Conservation (phyloP, 2,329 filamentous ascomycete species). For the Trichoderma sp. region DNA sequence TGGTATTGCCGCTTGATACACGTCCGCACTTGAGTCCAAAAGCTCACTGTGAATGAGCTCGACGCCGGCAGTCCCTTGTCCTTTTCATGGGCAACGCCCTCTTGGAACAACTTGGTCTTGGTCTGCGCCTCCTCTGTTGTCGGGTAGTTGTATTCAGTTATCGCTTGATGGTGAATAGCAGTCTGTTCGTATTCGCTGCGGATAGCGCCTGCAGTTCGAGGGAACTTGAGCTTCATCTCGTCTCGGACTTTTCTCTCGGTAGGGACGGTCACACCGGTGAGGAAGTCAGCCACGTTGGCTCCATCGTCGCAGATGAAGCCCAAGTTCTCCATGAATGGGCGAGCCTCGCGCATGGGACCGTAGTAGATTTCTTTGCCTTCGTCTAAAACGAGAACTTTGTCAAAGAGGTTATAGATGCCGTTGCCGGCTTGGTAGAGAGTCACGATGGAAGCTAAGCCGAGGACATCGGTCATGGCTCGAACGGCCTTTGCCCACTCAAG, state of each 20-base stretch:
- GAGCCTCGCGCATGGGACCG: constrained; percentile 59
- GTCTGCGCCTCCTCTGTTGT: constrained; percentile 49
- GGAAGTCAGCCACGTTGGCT: constrained; percentile 65
- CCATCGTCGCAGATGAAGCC: constrained; percentile 65
- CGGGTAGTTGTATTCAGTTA: constrained; percentile 59
- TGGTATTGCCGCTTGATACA: constrained; percentile 64
- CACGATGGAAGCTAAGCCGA: constrained; percentile 61
- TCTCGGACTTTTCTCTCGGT: constrained; percentile 64
- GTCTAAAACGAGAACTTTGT: constrained; percentile 69
- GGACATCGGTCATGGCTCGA: constrained; percentile 64
- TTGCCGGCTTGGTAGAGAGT: constrained; percentile 72
- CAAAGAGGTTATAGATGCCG: constrained; percentile 68
- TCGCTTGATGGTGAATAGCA: constrained; percentile 52
- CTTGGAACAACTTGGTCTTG: constrained; percentile 55
- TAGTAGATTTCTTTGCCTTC: constrained; percentile 68
- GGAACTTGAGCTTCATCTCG: constrained; percentile 45
- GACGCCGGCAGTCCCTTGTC: constrained; percentile 52
- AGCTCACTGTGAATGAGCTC: constrained; percentile 59
- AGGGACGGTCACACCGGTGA: constrained; percentile 67
- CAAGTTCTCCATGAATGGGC: constrained; percentile 64
- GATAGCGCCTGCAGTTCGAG: constrained; percentile 49
- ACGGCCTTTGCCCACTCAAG: constrained; percentile 62
- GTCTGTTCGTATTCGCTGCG: constrained; percentile 54
- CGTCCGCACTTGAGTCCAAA: constrained; percentile 56
- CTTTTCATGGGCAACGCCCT: constrained; percentile 57